Evolutionary conservation across 768 basidiomycete species (phyloP).

Genomic region (Asterophora lycoperdoides): DNA sequence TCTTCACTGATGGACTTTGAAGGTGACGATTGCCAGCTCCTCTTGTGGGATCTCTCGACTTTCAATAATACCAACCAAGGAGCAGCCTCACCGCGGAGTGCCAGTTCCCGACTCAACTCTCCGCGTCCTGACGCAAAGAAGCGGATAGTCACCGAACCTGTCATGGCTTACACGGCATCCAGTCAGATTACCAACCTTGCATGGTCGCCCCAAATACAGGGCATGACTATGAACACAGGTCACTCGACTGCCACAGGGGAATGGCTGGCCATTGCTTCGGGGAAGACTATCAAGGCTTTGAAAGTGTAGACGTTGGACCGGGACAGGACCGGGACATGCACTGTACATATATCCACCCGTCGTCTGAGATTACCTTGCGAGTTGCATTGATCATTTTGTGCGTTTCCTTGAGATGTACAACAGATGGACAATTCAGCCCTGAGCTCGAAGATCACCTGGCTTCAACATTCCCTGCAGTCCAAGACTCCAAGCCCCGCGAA

Average conservation of each 20-base stretch:
- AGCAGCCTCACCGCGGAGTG: conserved; percentile 65
- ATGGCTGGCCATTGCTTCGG: conserved; percentile 83
- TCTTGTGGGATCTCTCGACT: conserved; percentile 81
- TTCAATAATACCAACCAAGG: conserved; percentile 52
- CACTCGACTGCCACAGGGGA: conserved; percentile 74
- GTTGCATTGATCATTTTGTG: background rate
- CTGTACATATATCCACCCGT: background rate
- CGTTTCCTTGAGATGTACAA: background rate
- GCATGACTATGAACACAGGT: conserved; percentile 71
- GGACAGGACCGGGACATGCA: background rate
- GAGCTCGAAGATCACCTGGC: too few relatives aligned
- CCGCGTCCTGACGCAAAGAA: conserved; percentile 81
- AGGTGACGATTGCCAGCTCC: conserved; percentile 94
- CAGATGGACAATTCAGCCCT: too few relatives aligned
- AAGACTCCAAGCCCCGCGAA: background rate
- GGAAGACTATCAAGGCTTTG: conserved; percentile 76
- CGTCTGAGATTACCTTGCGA: background rate
- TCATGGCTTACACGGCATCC: conserved; percentile 79
- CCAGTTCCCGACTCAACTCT: conserved; percentile 70
- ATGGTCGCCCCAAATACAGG: conserved; percentile 84
- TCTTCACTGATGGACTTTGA: conserved; percentile 9
- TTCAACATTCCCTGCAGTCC: too few relatives aligned
- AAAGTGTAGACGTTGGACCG: conserved; percentile 53
- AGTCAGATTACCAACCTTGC: conserved; percentile 79
- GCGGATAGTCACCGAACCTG: conserved; percentile 66